These are phyloP conservation scores for Teunomyces panamensis DNA, from an alignment of 805 yeast species.

Conservation along the genomic window DNA sequence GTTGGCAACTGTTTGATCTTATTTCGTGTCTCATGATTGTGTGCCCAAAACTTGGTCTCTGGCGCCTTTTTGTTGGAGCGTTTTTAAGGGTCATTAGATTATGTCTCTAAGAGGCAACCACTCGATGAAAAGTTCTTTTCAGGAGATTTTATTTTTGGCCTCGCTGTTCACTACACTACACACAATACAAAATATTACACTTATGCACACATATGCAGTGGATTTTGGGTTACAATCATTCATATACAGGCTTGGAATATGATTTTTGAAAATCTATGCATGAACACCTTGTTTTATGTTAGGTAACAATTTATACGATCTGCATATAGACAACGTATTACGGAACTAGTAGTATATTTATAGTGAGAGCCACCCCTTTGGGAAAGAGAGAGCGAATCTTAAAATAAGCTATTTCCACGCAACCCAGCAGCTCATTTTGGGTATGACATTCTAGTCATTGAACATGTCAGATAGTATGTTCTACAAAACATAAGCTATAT, in stretches of 20 bases:
- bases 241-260: not conserved
- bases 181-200: not conserved
- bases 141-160: not conserved
- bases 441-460: not conserved
- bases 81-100: not conserved
- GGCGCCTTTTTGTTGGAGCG: not conserved
- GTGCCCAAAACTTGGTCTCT: not conserved
- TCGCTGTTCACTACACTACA: constrained; percentile 1
- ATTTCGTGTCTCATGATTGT: not conserved
- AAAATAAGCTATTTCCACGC: not conserved
- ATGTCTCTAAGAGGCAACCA: not conserved
- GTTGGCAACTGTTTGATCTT: not conserved
- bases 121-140: not conserved
- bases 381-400: not conserved
- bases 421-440: not conserved
- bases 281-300: not conserved
- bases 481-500: not conserved
- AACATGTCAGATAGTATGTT: not conserved
- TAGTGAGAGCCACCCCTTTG: not conserved
- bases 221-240: not conserved
- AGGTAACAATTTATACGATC: not conserved
- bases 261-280: not conserved
- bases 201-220: not conserved
- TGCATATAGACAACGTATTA: not conserved
- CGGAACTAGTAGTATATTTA: not conserved